Percentiles rank a stretch among this genome's conserved stretches.
Evolutionary conservation across 1,139 yeast species (phyloP).

Genomic region (Debaryomyces sp.): DNA sequence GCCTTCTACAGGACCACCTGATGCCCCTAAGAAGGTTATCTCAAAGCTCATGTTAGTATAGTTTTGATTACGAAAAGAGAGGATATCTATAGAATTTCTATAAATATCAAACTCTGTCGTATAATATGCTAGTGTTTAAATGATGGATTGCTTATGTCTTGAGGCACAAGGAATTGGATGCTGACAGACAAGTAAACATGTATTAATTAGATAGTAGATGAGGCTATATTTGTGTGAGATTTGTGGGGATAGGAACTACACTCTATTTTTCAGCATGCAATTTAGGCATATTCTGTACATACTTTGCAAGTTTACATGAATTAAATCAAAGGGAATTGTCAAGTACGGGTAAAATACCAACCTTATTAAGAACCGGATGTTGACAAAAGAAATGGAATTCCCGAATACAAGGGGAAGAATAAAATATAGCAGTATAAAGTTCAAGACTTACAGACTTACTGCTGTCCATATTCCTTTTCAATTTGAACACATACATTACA

Average conservation of each 20-base stretch:
- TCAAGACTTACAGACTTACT: too few relatives aligned
- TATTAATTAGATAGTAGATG: background rate
- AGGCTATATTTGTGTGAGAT: background rate
- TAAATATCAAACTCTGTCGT: background rate
- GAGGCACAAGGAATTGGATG: background rate
- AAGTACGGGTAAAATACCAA: too few relatives aligned
- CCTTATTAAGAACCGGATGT: too few relatives aligned
- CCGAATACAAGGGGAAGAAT: too few relatives aligned
- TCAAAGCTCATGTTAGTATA: slow-evolving; percentile 23
- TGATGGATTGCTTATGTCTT: background rate
- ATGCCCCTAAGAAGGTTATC: slow-evolving; percentile 66
- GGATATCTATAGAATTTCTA: background rate
- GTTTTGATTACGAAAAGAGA: background rate
- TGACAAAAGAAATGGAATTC: too few relatives aligned
- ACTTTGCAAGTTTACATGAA: background rate
- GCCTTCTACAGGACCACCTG: slow-evolving; percentile 80
- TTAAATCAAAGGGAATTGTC: too few relatives aligned
- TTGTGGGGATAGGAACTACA: background rate
- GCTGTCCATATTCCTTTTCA: background rate
- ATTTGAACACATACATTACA: background rate
- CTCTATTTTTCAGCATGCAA: too few relatives aligned
- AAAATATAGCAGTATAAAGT: too few relatives aligned
- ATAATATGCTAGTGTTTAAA: background rate
- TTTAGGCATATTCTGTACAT: too few relatives aligned
- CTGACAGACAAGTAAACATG: background rate